Evolutionary conservation across 2,329 filamentous ascomycete species (phyloP).

Genomic region (Hymenoscyphus scutula): DNA sequence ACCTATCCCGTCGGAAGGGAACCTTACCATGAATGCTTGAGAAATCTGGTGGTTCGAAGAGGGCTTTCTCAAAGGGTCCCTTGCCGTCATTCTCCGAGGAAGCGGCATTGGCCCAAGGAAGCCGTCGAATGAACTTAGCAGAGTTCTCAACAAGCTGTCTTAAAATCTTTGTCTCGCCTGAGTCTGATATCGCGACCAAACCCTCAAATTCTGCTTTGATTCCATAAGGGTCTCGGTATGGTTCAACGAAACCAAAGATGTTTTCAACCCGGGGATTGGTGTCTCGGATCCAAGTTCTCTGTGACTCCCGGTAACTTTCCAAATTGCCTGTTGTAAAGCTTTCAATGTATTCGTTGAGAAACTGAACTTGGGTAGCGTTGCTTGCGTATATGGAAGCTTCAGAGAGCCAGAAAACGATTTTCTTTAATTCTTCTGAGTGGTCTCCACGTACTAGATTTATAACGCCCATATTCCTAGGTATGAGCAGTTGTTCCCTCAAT

Average conservation of each 20-base stretch:
- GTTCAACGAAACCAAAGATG: slow-evolving; percentile 61
- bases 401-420: slow-evolving; percentile 47
- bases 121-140: slow-evolving; percentile 61
- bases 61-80: slow-evolving; percentile 67
- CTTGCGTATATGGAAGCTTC: slow-evolving; percentile 48
- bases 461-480: neutral
- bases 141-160: slow-evolving; percentile 62
- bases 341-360: slow-evolving; percentile 51
- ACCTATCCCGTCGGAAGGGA: neutral
- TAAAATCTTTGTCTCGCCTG: slow-evolving; percentile 59
- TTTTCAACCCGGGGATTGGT: slow-evolving; percentile 55
- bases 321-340: slow-evolving; percentile 57
- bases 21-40: slow-evolving; percentile 64
- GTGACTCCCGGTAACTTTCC: slow-evolving; percentile 53
- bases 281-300: slow-evolving; percentile 57
- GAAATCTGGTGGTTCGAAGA: slow-evolving; percentile 71
- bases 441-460: slow-evolving; percentile 43
- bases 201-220: slow-evolving; percentile 59
- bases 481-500: neutral
- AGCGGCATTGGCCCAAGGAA: slow-evolving; percentile 43
- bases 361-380: slow-evolving; percentile 51
- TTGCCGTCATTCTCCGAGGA: slow-evolving; percentile 38
- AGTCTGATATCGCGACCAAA: slow-evolving; percentile 60
- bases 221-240: slow-evolving; percentile 60
- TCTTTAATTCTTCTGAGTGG: slow-evolving; percentile 48